Evolutionary conservation across 331 rosid genomes (phyloP).

Genomic region (Pyrus hybrid): DNA sequence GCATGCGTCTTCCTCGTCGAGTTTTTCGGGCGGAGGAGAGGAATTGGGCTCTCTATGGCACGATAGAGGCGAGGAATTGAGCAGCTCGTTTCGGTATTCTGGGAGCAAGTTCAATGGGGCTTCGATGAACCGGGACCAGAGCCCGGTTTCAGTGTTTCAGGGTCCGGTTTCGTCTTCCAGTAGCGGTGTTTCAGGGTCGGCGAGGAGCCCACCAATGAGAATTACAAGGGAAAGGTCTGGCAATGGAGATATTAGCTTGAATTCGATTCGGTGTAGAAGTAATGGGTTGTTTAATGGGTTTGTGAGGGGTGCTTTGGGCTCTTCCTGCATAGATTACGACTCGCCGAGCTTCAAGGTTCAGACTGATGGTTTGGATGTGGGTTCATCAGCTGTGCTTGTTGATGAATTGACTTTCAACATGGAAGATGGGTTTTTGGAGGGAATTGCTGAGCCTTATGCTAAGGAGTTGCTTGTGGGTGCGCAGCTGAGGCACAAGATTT

Average conservation of each 20-base stretch:
- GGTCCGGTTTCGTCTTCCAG: conserved; percentile 75
- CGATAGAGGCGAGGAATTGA: conserved; percentile 52
- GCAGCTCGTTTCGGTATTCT: conserved; percentile 67
- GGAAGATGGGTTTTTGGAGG: conserved; percentile 59
- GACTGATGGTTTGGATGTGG: conserved; percentile 30
- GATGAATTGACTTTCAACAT: conserved; percentile 81
- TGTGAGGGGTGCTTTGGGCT: conserved; percentile 66
- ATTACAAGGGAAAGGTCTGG: conserved; percentile 31
- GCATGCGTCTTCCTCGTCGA: conserved; percentile 48
- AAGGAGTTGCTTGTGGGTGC: conserved; percentile 64
- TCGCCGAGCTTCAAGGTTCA: conserved; percentile 22
- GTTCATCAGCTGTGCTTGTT: conserved; percentile 31
- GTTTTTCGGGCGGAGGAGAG: conserved; percentile 51
- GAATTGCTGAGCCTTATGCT: conserved; percentile 59
- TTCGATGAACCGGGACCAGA: conserved; percentile 60
- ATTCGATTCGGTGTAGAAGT: conserved; percentile 36
- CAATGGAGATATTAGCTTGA: conserved; percentile 23
- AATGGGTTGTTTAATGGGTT: conserved; percentile 66
- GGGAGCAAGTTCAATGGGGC: conserved; percentile 48
- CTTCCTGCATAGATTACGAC: conserved; percentile 65
- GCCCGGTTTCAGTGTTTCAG: conserved; percentile 89
- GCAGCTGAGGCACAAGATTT: conserved; percentile 72
- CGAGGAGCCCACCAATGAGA: conserved; percentile 38
- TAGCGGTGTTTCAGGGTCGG: conserved; percentile 27
- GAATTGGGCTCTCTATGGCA: conserved; percentile 55